These are phyloP conservation scores for Sclerotinia glacialis DNA, from an alignment of 2,329 filamentous ascomycete genomes.

Conservation along the genomic window DNA sequence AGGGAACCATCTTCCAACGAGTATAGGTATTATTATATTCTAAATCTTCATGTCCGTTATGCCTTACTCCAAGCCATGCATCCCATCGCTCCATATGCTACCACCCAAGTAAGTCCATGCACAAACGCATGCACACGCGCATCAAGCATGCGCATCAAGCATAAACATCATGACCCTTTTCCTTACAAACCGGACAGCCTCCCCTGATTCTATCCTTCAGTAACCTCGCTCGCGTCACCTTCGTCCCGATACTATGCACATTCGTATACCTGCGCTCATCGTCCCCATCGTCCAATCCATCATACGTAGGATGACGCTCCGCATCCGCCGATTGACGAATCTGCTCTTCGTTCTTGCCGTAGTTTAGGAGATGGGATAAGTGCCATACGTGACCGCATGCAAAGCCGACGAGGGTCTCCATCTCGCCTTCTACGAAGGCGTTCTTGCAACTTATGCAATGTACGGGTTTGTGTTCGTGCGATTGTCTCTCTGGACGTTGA, in stretches of 20 bases:
- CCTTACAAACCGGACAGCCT: conserved; percentile 60
- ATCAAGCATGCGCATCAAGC: background rate
- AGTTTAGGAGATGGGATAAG: conserved; percentile 64
- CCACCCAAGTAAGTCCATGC: background rate
- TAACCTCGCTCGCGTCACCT: conserved; percentile 81
- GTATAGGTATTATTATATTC: conserved; percentile 22
- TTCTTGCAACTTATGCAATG: conserved; percentile 59
- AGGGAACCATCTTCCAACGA: background rate
- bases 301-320: conserved; percentile 42
- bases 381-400: conserved; percentile 82
- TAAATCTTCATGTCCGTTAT: conserved; percentile 15
- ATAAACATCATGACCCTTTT: conserved; percentile 10
- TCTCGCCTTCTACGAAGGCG: conserved; percentile 59
- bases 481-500: conserved; percentile 23
- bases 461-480: conserved; percentile 44
- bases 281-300: conserved; percentile 44
- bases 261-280: conserved; percentile 44
- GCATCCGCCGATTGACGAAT: conserved; percentile 42
- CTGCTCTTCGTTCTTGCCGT: conserved; percentile 31
- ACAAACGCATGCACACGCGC: background rate
- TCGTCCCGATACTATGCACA: conserved; percentile 71
- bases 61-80: conserved; percentile 5
- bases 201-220: conserved; percentile 66
- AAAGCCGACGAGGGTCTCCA: conserved; percentile 74
- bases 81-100: background rate